Conservation (phyloP, 768 basidiomycete species). For the Tricholoma saponaceum region DNA sequence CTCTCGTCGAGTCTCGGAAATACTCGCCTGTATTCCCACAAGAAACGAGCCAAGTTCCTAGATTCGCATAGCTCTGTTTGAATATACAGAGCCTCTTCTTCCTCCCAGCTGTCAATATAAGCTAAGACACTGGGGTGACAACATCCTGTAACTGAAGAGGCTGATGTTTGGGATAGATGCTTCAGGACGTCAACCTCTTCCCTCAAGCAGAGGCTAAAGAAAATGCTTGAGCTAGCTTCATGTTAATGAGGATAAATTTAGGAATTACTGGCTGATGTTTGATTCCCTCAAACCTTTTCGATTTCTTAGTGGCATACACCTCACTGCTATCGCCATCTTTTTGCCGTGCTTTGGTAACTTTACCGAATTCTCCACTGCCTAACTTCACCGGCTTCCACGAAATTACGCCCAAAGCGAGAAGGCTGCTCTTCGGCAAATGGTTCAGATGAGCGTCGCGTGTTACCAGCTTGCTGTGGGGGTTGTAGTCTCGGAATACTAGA, state of each 20-base stretch:
- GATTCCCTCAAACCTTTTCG: slow-evolving; percentile 86
- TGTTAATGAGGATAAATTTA: slow-evolving; percentile 22
- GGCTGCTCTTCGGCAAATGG: slow-evolving; percentile 45
- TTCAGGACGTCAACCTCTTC: slow-evolving; percentile 94
- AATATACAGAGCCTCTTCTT: slow-evolving; percentile 83
- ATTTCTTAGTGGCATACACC: slow-evolving; percentile 90
- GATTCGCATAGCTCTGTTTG: slow-evolving; percentile 92
- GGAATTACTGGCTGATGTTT: slow-evolving; percentile 72
- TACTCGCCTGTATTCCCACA: slow-evolving; percentile 84
- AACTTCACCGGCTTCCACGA: slow-evolving; percentile 75
- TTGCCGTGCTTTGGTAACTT: slow-evolving; percentile 78
- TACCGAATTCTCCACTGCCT: slow-evolving; percentile 91
- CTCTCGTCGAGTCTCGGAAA: slow-evolving; percentile 88
- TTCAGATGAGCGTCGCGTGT: slow-evolving; percentile 31
- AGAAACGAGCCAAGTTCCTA: slow-evolving; percentile 87
- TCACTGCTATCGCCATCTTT: slow-evolving; percentile 51
- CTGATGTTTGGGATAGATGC: slow-evolving; percentile 48
- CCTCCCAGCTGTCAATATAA: slow-evolving; percentile 96
- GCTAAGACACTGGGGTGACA: slow-evolving; percentile 79
- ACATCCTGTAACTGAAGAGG: slow-evolving; percentile 33
- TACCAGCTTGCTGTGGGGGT: neutral
- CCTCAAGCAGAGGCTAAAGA: slow-evolving; percentile 68
- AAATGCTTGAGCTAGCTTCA: slow-evolving; percentile 16
- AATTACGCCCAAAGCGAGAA: slow-evolving; percentile 77
- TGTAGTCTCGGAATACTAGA: slow-evolving; percentile 9